Base-by-base conservation (phyloP, 2,329 filamentous ascomycete species). In the Bimuria novae-zelandiae region DNA sequence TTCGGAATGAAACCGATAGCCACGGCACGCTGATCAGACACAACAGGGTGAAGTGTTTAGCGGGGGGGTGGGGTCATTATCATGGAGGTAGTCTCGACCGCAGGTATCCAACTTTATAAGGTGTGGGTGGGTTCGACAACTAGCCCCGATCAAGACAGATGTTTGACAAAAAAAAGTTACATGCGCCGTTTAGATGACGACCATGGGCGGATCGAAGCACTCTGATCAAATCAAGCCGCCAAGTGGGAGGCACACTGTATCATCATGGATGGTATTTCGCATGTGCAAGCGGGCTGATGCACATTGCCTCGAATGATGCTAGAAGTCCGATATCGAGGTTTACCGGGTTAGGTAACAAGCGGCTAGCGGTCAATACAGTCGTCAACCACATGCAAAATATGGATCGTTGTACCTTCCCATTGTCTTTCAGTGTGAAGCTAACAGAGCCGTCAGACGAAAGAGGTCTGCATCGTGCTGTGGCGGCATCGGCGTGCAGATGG, bases 401-500 rank as follows among this genome's bases (percentile, higher is more conserved):
- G 32, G 11, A 8, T 14, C 22, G 7, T 7, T 7, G 14, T 27
- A n/a, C 17, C 4, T 19, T 3, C 32, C 32, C 32, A 27, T 29
- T 46, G 43, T 12, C 14, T 11, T 17, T 17, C 4, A 2, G 44
- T 11, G 32, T 7, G 44, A 27, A 33, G 44, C 42, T 35, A 45
- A 19, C 43, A 27, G 32, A 22, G 42, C 12, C 10, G 29, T 35
- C 29, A 11, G 30, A 17, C 42, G 21, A n/a, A 17, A 25, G 43
- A 33, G 27, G 16, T 12, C 11, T 17, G 27, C 41, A 32, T 44
- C 4, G 41, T 22, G 41, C 12, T 35, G 60, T 55, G 57, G 56
- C 54, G 60, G 54, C 57, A 55, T 48, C 7, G 25, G 29, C 32
- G 22, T 36, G 44, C 39, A n/a, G n/a, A n/a, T 30, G 43, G 51